Evolutionary conservation across 352 stramenopile species (phyloP).

Genomic region (Lagenidium sp.): DNA sequence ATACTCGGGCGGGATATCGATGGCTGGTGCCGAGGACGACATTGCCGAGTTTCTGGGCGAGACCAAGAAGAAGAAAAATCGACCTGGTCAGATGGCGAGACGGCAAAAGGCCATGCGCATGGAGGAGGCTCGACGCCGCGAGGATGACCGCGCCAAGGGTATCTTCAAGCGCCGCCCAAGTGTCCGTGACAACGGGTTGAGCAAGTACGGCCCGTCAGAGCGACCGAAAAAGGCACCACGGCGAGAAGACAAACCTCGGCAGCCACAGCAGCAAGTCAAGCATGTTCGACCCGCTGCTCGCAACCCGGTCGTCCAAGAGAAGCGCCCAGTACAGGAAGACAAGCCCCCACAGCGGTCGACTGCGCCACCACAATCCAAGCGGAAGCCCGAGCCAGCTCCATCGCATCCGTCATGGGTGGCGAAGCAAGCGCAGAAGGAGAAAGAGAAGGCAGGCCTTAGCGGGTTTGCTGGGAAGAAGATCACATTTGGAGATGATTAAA

Average conservation of each 20-base stretch:
- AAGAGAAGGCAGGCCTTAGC: slow-evolving; percentile 59
- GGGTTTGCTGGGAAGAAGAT: slow-evolving; percentile 81
- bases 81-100: slow-evolving; percentile 63
- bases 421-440: slow-evolving; percentile 81
- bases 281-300: neutral
- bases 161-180: slow-evolving; percentile 28
- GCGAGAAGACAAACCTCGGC: slow-evolving; percentile 18
- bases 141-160: slow-evolving; percentile 32
- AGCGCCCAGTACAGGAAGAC: slow-evolving; percentile 6
- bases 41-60: slow-evolving; percentile 82
- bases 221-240: slow-evolving; percentile 66
- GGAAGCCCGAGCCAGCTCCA: slow-evolving; percentile 13
- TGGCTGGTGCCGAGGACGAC: slow-evolving; percentile 57
- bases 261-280: slow-evolving; percentile 1
- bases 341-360: slow-evolving; percentile 1
- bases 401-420: slow-evolving; percentile 62
- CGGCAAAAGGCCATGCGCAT: slow-evolving; percentile 68
- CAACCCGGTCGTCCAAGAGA: slow-evolving; percentile 9
- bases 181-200: slow-evolving; percentile 5
- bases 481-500: slow-evolving; percentile 51
- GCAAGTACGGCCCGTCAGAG: slow-evolving; percentile 71
- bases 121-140: slow-evolving; percentile 42
- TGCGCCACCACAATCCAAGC: no score
- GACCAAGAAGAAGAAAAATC: slow-evolving; percentile 84
- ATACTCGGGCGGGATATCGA: slow-evolving; percentile 16